Conservation (phyloP, 2,329 filamentous ascomycete species). For the Diaporthe batatas region DNA sequence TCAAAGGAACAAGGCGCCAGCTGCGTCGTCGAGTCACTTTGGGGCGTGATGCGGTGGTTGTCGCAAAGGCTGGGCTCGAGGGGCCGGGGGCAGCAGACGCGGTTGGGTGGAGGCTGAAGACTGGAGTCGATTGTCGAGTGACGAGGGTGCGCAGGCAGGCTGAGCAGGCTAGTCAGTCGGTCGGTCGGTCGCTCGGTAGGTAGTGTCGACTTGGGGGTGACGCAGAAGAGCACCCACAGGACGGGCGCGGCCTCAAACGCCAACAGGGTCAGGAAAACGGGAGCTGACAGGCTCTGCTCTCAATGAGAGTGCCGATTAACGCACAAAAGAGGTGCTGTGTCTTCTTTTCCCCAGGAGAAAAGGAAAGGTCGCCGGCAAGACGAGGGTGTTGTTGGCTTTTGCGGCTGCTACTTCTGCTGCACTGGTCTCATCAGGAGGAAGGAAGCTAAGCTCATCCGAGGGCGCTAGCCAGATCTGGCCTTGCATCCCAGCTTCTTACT, state of each 20-base stretch:
- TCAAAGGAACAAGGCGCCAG: conserved; percentile 37
- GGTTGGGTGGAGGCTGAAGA: conserved; percentile 37
- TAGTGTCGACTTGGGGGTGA: conserved; percentile 34
- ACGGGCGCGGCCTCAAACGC: conserved; percentile 36
- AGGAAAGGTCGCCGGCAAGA: conserved; percentile 34
- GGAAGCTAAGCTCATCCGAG: conserved; percentile 30
- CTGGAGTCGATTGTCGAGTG: conserved; percentile 40
- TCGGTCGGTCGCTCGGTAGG: conserved; percentile 6
- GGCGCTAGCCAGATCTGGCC: conserved; percentile 20
- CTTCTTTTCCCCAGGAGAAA: conserved; percentile 32
- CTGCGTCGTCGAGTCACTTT: conserved; percentile 37
- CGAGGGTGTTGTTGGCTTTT: conserved; percentile 35
- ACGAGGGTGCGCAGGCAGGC: conserved; percentile 33
- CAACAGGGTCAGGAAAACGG: conserved; percentile 8
- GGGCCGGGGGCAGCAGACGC: conserved; percentile 28
- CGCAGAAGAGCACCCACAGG: conserved; percentile 38
- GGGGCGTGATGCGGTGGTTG: conserved; percentile 16
- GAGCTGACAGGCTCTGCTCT: conserved; percentile 21
- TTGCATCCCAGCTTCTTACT: neutral
- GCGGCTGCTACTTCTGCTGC: conserved; percentile 31
- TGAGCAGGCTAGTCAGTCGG: conserved; percentile 28
- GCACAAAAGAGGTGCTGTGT: conserved; percentile 31
- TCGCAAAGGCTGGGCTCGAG: conserved; percentile 35
- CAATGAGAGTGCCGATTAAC: conserved; percentile 21
- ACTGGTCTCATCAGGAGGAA: conserved; percentile 25